Conservation (phyloP, 352 stramenopile species). For the Pythium dissotocum region DNA sequence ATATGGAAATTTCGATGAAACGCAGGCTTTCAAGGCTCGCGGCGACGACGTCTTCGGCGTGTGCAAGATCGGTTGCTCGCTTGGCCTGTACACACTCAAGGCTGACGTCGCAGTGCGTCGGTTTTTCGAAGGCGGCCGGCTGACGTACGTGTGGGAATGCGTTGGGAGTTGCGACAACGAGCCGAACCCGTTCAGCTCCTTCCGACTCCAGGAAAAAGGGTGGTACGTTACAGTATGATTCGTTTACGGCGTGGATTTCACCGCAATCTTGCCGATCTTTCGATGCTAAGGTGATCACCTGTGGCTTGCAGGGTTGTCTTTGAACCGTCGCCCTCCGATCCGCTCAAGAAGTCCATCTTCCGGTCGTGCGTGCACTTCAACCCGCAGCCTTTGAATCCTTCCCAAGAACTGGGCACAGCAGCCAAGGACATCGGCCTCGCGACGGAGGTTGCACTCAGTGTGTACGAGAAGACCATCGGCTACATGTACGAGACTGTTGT, state of each 20-base stretch:
- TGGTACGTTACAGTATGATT: constrained; percentile 32
- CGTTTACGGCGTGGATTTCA: neutral
- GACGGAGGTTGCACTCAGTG: constrained; percentile 32
- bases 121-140: constrained; percentile 42
- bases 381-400: constrained; percentile 30
- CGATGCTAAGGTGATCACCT: neutral
- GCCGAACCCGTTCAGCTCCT: constrained; percentile 18
- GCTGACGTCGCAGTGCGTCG: constrained; percentile 47
- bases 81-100: constrained; percentile 33
- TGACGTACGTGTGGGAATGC: constrained; percentile 59
- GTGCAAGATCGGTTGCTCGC: constrained; percentile 38
- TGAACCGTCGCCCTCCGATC: constrained; percentile 39
- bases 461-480: constrained; percentile 30
- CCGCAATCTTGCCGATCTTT: neutral
- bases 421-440: constrained; percentile 42
- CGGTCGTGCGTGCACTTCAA: constrained; percentile 51
- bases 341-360: constrained; percentile 44
- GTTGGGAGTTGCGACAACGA: constrained; percentile 32
- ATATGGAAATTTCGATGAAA: too few species aligned
- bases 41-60: constrained; percentile 52
- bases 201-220: constrained; percentile 51
- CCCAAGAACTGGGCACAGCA: constrained; percentile 22
- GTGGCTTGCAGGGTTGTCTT: constrained; percentile 39
- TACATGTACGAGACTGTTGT: constrained; percentile 21
- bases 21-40: constrained; percentile 41